Evolutionary conservation across 1,284 basidiomycete species (phyloP).

Genomic region (Mycosarcoma maydis): DNA sequence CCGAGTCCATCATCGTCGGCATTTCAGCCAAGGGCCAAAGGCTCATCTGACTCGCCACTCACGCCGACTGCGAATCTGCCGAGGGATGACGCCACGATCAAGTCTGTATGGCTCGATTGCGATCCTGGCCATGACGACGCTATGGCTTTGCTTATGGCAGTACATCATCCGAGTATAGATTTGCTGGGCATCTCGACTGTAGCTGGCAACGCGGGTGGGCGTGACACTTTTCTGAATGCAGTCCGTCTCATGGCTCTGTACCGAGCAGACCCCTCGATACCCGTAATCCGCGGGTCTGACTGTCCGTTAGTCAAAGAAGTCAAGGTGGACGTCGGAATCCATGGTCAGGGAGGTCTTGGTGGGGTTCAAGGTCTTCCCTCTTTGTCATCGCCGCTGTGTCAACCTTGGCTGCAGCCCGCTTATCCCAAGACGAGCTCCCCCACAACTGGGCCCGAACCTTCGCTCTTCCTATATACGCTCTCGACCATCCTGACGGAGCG

Average conservation of each 20-base stretch:
- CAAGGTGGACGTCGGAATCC: slow-evolving; percentile 52
- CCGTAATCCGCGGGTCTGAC: slow-evolving; percentile 57
- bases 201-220: slow-evolving; percentile 53
- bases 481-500: slow-evolving; percentile 69
- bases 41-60: slow-evolving; percentile 5
- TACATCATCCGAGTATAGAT: slow-evolving; percentile 47
- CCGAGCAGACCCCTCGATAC: slow-evolving; percentile 33
- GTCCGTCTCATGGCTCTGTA: slow-evolving; percentile 52
- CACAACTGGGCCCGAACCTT: slow-evolving; percentile 33
- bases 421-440: slow-evolving; percentile 38
- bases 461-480: slow-evolving; percentile 49
- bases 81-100: slow-evolving; percentile 16
- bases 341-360: slow-evolving; percentile 58
- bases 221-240: slow-evolving; percentile 53
- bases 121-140: slow-evolving; percentile 63
- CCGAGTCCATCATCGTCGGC: slow-evolving; percentile 23
- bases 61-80: slow-evolving; percentile 6
- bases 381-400: slow-evolving; percentile 33
- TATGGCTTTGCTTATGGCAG: slow-evolving; percentile 53
- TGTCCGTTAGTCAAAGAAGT: slow-evolving; percentile 48
- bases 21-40: slow-evolving; percentile 25
- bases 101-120: slow-evolving; percentile 57
- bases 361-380: slow-evolving; percentile 53
- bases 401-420: slow-evolving; percentile 32
- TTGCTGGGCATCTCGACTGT: slow-evolving; percentile 58